These are phyloP conservation scores for Myriangium duriaei DNA, from an alignment of 2,329 filamentous ascomycete species.

Conservation along the genomic window DNA sequence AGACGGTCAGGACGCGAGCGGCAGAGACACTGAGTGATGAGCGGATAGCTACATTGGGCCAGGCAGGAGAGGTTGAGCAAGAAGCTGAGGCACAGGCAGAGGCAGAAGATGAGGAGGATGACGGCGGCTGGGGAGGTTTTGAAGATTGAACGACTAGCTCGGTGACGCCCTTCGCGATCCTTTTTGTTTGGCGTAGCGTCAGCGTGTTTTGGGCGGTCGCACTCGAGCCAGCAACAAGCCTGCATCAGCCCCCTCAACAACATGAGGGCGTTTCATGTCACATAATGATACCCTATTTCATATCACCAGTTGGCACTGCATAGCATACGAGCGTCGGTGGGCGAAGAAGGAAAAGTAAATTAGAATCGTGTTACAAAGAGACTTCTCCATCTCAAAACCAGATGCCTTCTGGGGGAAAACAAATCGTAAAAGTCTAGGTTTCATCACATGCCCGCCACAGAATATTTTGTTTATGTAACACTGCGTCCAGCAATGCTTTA, in stretches of 20 bases:
- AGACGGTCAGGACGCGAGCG: conserved; percentile 58
- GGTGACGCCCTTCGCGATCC: not conserved
- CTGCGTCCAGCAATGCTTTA: too few species aligned
- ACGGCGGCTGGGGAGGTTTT: conserved; percentile 56
- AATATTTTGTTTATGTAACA: too few species aligned
- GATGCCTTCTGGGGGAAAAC: not conserved
- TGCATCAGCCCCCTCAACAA: not conserved
- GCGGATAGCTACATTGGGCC: conserved; percentile 52
- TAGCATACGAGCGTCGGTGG: not conserved
- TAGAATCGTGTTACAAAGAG: not conserved
- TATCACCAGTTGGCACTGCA: conserved; percentile 5
- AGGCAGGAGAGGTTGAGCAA: conserved; percentile 27
- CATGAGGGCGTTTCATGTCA: not conserved
- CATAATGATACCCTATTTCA: not conserved
- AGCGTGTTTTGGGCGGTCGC: too few species aligned
- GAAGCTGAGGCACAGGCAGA: conserved; percentile 27
- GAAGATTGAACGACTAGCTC: conserved; percentile 46
- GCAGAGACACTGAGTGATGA: conserved; percentile 62
- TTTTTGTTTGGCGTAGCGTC: too few species aligned
- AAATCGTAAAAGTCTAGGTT: not conserved
- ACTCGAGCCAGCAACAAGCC: too few species aligned
- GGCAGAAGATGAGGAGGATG: conserved; percentile 35
- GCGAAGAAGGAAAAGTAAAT: not conserved
- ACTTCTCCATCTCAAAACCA: not conserved
- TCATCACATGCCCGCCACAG: not conserved